phyloP scores from a whole-genome alignment of 1,284 basidiomycete species.

The Cryptococcus maquisensis region DNA sequence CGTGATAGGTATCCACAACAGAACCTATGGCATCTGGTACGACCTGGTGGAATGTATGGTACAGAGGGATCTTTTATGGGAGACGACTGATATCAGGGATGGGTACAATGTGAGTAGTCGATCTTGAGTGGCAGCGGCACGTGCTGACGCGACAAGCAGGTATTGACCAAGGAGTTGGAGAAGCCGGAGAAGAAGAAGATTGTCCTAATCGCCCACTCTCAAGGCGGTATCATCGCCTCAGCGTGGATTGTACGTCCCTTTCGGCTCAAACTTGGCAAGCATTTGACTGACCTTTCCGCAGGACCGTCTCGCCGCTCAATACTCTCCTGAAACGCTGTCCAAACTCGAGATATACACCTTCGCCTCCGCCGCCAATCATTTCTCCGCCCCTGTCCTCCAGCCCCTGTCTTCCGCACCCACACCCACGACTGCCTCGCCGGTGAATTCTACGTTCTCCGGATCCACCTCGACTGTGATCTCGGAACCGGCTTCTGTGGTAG shows the following conservation, averaged over 20 bases:
- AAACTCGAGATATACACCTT: conserved; percentile 43
- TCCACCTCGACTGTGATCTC: too few species aligned
- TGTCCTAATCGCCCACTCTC: conserved; percentile 36
- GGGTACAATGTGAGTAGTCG: conserved; percentile 23
- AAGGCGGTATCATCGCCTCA: conserved; percentile 37
- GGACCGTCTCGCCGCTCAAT: conserved; percentile 35
- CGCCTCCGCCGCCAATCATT: conserved; percentile 38
- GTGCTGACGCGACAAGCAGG: conserved; percentile 1
- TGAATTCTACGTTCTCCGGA: too few species aligned
- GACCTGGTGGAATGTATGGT: conserved; percentile 38
- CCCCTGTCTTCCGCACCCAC: neutral
- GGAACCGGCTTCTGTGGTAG: too few species aligned
- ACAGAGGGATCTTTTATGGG: conserved; percentile 32
- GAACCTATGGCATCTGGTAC: conserved; percentile 33
- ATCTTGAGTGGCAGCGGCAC: neutral
- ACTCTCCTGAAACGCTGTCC: conserved; percentile 18
- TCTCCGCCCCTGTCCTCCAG: conserved; percentile 15
- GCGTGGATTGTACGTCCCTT: conserved; percentile 21
- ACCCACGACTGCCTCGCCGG: too few species aligned
- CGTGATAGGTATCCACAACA: conserved; percentile 33
- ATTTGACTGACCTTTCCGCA: neutral
- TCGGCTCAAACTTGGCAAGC: neutral
- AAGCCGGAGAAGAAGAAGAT: conserved; percentile 22
- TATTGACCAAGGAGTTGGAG: conserved; percentile 19
- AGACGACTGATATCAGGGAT: conserved; percentile 24